Evolutionary conservation across 2,329 filamentous ascomycete species (phyloP), one percentile per base, ranked within the genome.

Genomic region (Botrytis elliptica): DNA sequence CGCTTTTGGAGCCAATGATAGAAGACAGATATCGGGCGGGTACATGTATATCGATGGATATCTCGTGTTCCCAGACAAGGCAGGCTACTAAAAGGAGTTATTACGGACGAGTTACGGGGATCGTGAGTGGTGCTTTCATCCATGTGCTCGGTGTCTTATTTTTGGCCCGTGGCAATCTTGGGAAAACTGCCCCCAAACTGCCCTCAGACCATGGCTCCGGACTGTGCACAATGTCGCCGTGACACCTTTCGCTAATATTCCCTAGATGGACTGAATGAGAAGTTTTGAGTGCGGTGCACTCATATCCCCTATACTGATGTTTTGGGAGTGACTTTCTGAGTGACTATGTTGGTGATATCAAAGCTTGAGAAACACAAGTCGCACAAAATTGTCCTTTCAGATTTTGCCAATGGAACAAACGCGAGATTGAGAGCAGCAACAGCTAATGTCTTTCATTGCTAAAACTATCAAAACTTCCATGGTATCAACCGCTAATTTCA

Each of bases 1-100:
- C 40, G 40, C n/a, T 29, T 44, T 46, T 70, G 20, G 29, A 25
- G 29, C 67, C 55, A 70, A 70, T 70, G 52, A 36, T 20, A 57
- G 65, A 42, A 10, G 49, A 44, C 36, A 44, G 22, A 36, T 70
- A 14, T 46, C 29, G 14, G 40, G 68, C 67, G 67, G 52, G 67
- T 33, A 22, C 29, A 62, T 46, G 40, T 62, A 44, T 44, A 20
- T 20, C 16, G 20, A n/a, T 62, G 68, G 40, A 14, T 62, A 62
- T 20, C 25, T 18, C 18, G 36, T 42, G n/a, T n/a, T 60, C 22
- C 20, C 40, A 46, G 55, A 70, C 38, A 46, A 62, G 52, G 22
- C 38, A 36, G 18, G 18, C 29, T 40, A 55, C 25, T 9, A 29
- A 55, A 40, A 40, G 46, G 25, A n/a, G 25, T 42, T 33, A n/a